Percentiles rank a stretch among this genome's conserved stretches.
These are phyloP conservation scores for Metschnikowia matae DNA, from an alignment of 805 yeast genomes.

Conservation along the genomic window DNA sequence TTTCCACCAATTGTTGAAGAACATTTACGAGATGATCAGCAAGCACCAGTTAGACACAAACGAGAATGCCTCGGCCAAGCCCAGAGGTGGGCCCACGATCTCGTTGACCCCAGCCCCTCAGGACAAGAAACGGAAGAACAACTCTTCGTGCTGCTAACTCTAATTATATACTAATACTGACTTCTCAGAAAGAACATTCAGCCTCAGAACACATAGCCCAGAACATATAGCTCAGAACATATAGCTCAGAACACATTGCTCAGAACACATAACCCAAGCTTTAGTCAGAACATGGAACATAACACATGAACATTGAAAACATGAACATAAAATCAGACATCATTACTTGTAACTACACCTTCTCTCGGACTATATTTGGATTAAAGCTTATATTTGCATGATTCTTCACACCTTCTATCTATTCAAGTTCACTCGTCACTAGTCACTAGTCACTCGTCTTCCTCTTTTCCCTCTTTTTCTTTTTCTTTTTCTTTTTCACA, in stretches of 20 bases:
- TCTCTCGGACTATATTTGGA: too few species aligned
- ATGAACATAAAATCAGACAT: too few species aligned
- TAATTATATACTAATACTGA: neutral
- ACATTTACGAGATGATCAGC: constrained; percentile 90
- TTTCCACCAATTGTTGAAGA: constrained; percentile 87
- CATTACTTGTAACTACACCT: too few species aligned
- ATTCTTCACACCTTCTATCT: too few species aligned
- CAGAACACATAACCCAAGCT: too few species aligned
- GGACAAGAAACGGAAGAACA: constrained; percentile 59
- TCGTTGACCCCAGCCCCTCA: constrained; percentile 91
- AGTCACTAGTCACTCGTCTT: neutral
- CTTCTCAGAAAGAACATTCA: too few species aligned
- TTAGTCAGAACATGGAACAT: too few species aligned
- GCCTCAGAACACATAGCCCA: too few species aligned
- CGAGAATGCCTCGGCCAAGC: constrained; percentile 62
- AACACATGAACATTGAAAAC: too few species aligned
- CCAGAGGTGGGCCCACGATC: constrained; percentile 79
- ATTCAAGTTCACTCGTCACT: neutral
- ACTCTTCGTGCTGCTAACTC: constrained; percentile 64
- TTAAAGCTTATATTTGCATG: too few species aligned
- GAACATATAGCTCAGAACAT: too few species aligned
- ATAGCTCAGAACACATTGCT: too few species aligned
- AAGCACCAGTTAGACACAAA: constrained; percentile 89
- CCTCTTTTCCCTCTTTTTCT: neutral
- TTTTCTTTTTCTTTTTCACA: neutral